Evolutionary conservation across 2,329 filamentous ascomycete species (phyloP).

Genomic region (Diaporthe citrichinensis): DNA sequence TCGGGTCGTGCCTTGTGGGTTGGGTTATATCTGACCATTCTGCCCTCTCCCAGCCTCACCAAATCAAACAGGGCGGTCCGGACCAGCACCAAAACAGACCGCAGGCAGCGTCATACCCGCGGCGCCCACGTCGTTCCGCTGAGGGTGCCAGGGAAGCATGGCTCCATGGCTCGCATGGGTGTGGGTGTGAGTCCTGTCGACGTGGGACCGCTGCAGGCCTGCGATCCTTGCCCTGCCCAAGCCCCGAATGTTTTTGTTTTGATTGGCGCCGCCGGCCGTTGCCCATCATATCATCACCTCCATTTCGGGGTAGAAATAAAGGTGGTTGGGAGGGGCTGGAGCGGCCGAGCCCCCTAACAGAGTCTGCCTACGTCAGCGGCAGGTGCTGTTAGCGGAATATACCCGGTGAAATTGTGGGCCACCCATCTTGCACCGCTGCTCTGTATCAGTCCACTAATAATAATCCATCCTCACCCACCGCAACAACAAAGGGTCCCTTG

Average conservation of each 20-base stretch:
- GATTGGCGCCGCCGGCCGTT: slow-evolving; percentile 33
- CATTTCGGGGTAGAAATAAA: slow-evolving; percentile 7
- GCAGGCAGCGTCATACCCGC: slow-evolving; percentile 30
- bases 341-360: background rate
- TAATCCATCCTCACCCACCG: background rate
- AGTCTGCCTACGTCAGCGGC: background rate
- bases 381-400: background rate
- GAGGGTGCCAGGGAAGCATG: slow-evolving; percentile 20
- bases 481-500: background rate
- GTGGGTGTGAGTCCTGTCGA: slow-evolving; percentile 13
- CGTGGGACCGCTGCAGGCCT: slow-evolving; percentile 17
- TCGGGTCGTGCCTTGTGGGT: slow-evolving; percentile 13
- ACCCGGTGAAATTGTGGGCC: background rate
- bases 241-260: slow-evolving; percentile 18
- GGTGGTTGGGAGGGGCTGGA: slow-evolving; percentile 32
- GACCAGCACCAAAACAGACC: slow-evolving; percentile 7
- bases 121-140: slow-evolving; percentile 17
- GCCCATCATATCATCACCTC: slow-evolving; percentile 18
- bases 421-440: background rate
- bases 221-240: slow-evolving; percentile 16
- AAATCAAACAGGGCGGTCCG: slow-evolving; percentile 28
- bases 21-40: slow-evolving; percentile 18
- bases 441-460: background rate
- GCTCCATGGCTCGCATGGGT: too few relatives aligned
- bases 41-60: slow-evolving; percentile 33